Conservation (phyloP, 192 early-diverging fungal genomes). For the Pilobolus umbonatus region DNA sequence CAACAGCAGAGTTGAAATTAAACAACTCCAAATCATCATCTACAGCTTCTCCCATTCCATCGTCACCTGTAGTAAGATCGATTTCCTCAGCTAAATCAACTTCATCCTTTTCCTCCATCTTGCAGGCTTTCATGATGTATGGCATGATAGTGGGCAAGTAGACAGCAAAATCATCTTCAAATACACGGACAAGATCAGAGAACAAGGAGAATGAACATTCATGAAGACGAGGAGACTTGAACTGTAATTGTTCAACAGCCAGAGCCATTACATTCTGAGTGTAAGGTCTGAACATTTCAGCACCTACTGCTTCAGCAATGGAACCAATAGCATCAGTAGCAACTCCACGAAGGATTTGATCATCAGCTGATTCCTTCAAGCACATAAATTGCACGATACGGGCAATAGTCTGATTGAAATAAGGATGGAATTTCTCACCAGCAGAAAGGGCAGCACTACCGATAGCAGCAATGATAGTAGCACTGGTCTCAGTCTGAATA, state of each 20-base stretch:
- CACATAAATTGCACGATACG: slow-evolving; percentile 71
- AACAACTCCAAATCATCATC: slow-evolving; percentile 58
- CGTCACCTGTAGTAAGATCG: slow-evolving; percentile 38
- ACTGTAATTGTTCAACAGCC: slow-evolving; percentile 71
- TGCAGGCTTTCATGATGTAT: slow-evolving; percentile 74
- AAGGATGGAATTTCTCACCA: slow-evolving; percentile 65
- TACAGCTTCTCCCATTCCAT: slow-evolving; percentile 47
- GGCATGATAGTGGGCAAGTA: slow-evolving; percentile 76
- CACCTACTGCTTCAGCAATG: slow-evolving; percentile 84
- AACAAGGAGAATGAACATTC: slow-evolving; percentile 89
- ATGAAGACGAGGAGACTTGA: slow-evolving; percentile 68
- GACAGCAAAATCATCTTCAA: slow-evolving; percentile 75
- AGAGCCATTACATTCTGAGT: slow-evolving; percentile 69
- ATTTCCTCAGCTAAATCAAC: slow-evolving; percentile 30
- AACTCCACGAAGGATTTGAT: slow-evolving; percentile 73
- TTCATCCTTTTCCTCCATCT: slow-evolving; percentile 63
- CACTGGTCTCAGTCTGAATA: slow-evolving; percentile 59
- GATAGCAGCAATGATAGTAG: slow-evolving; percentile 77
- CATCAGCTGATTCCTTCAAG: slow-evolving; percentile 62
- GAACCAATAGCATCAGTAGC: slow-evolving; percentile 82
- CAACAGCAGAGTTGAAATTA: slow-evolving; percentile 70
- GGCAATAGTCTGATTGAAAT: slow-evolving; percentile 68
- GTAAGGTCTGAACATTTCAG: slow-evolving; percentile 73
- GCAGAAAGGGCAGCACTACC: slow-evolving; percentile 88
- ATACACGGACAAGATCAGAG: slow-evolving; percentile 75